These are phyloP conservation scores for Musa troglodytarum DNA, from an alignment of 176 grass and related monocot species.

Conservation along the genomic window DNA sequence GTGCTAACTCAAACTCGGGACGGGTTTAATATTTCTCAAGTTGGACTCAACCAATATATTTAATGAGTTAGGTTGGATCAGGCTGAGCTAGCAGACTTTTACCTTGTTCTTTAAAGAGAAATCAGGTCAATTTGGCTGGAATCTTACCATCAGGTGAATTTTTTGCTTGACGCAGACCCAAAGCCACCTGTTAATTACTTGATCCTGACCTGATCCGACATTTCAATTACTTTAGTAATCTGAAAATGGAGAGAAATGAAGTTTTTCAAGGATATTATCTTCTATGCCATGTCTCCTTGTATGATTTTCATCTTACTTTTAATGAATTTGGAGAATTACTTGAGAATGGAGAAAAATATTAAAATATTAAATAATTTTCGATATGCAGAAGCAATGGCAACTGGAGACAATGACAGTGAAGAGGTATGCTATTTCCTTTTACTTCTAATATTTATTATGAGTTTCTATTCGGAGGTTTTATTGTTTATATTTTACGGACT, in stretches of 20 bases:
- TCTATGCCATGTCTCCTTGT: constrained; percentile 2
- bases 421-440: constrained; percentile 35
- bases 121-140: too few relatives aligned
- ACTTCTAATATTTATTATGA: constrained; percentile 10
- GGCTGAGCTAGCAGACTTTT: too few relatives aligned
- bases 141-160: too few relatives aligned
- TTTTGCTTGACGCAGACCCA: too few relatives aligned
- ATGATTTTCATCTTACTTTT: neutral
- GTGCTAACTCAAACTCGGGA: too few relatives aligned
- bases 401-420: constrained; percentile 34
- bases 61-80: too few relatives aligned
- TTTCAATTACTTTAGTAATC: neutral
- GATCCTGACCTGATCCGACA: neutral
- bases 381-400: constrained; percentile 68
- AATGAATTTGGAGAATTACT: constrained; percentile 8
- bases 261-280: neutral
- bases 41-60: too few relatives aligned
- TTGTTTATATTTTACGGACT: constrained; percentile 13
- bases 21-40: too few relatives aligned
- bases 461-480: constrained; percentile 3
- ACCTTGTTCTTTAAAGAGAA: too few relatives aligned
- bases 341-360: neutral
- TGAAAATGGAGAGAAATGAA: neutral
- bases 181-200: too few relatives aligned
- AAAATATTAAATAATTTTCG: constrained; percentile 5